phyloP scores from a whole-genome alignment of 2,329 filamentous ascomycete genomes.

The Sclerotinia spermophila region DNA sequence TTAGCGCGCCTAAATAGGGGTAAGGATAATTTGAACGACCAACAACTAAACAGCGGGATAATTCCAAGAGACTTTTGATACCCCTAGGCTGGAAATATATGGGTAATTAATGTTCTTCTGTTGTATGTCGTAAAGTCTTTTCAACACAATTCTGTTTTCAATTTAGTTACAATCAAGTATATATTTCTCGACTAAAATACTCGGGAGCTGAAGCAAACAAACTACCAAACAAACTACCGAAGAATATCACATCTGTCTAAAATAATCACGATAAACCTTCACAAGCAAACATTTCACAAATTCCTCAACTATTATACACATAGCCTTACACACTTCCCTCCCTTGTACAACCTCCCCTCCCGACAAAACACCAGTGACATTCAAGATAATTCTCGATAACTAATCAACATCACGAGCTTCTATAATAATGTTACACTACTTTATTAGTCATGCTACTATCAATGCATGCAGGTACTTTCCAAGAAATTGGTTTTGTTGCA shows the following conservation, averaged over 20 bases:
- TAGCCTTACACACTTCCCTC: not conserved
- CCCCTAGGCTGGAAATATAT: not conserved
- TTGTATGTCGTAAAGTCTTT: not conserved
- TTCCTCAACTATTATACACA: not conserved
- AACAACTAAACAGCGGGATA: not conserved
- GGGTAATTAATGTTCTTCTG: no score
- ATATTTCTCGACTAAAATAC: no score
- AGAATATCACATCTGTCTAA: not conserved
- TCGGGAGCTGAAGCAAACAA: not conserved
- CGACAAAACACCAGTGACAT: conserved; percentile 7
- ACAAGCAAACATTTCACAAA: not conserved
- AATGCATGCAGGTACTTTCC: not conserved
- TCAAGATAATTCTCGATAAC: not conserved
- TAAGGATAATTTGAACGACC: not conserved
- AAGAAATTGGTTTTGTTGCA: conserved; percentile 5
- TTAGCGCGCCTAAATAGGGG: not conserved
- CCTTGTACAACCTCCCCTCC: not conserved
- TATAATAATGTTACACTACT: not conserved
- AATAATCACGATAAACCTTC: not conserved
- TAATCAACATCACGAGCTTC: not conserved
- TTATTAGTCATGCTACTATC: not conserved
- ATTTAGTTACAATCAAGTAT: not conserved
- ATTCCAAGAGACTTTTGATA: not conserved
- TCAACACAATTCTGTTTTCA: not conserved
- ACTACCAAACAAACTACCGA: not conserved